Conservation (phyloP, 352 stramenopile species). For the Globisporangium uncinulatum region DNA sequence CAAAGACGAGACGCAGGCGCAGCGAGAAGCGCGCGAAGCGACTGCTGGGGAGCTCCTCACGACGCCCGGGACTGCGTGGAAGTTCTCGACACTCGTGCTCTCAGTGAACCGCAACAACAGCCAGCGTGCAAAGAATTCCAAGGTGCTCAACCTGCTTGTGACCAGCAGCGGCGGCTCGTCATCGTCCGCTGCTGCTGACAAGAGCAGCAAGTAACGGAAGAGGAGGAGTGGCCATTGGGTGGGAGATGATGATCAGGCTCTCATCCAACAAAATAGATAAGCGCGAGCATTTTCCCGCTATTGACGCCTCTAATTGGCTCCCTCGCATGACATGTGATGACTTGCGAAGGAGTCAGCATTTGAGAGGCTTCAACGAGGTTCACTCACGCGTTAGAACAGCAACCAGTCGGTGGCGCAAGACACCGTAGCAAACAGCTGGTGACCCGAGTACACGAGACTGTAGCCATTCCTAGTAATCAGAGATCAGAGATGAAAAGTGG, state of each 20-base stretch:
- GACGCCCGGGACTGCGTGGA: slow-evolving; percentile 64
- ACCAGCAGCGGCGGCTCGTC: background rate
- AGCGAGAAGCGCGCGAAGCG: slow-evolving; percentile 5
- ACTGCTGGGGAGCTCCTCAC: slow-evolving; percentile 28
- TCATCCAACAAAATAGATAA: slow-evolving; percentile 9
- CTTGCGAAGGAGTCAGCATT: background rate
- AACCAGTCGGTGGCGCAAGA: background rate
- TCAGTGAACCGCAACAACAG: slow-evolving; percentile 55
- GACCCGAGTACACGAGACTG: background rate
- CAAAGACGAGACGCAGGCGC: slow-evolving; percentile 34
- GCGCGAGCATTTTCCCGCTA: background rate
- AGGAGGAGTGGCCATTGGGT: too few species aligned
- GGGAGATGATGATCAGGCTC: too few species aligned
- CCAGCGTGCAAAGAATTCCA: slow-evolving; percentile 49
- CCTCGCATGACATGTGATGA: too few species aligned
- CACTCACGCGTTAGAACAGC: slow-evolving; percentile 9
- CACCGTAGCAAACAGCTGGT: too few species aligned
- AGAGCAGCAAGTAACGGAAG: too few species aligned
- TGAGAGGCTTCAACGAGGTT: background rate
- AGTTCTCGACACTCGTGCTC: slow-evolving; percentile 69
- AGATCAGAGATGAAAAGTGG: too few species aligned
- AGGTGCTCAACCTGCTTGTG: slow-evolving; percentile 53
- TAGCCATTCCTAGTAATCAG: background rate
- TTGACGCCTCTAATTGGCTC: background rate
- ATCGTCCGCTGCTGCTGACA: background rate